Evolutionary conservation across 495 filamentous ascomycete genomes (phyloP).

Genomic region (Neurospora tetraspora): DNA sequence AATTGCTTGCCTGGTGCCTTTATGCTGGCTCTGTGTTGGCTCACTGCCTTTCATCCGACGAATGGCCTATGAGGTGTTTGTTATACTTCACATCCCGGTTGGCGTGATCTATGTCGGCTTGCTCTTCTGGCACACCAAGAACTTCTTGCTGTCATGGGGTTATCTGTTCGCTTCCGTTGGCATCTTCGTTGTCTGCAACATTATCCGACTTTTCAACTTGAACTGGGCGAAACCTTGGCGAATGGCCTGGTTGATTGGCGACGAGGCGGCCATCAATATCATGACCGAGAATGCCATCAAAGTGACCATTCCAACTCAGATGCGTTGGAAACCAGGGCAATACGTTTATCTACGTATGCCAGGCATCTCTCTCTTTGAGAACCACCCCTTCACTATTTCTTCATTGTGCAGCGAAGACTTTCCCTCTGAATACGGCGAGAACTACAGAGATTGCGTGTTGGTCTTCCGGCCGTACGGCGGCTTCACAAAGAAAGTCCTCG

Average conservation of each 20-base stretch:
- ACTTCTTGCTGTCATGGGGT: constrained; percentile 83
- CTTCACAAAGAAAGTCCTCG: constrained; percentile 72
- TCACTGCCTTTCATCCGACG: constrained; percentile 61
- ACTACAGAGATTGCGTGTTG: constrained; percentile 77
- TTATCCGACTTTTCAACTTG: constrained; percentile 59
- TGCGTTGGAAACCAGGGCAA: constrained; percentile 89
- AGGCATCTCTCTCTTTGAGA: constrained; percentile 78
- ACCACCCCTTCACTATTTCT: constrained; percentile 92
- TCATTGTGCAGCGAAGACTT: constrained; percentile 79
- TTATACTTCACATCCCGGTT: constrained; percentile 69
- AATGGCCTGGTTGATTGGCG: constrained; percentile 70
- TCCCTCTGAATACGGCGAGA: constrained; percentile 75
- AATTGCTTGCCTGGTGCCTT: constrained; percentile 72
- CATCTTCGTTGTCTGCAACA: constrained; percentile 63
- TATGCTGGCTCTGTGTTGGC: constrained; percentile 71
- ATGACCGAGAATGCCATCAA: constrained; percentile 90
- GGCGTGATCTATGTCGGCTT: constrained; percentile 72
- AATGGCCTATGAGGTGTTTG: constrained; percentile 70
- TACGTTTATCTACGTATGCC: constrained; percentile 94
- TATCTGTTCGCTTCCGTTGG: constrained; percentile 77
- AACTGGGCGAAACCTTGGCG: constrained; percentile 82
- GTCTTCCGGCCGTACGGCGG: constrained; percentile 87
- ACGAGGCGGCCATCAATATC: constrained; percentile 75
- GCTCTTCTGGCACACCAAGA: constrained; percentile 93
- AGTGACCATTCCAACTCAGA: constrained; percentile 82